Conservation (phyloP, 495 filamentous ascomycete genomes). For the Penicillium atrosanguineum region DNA sequence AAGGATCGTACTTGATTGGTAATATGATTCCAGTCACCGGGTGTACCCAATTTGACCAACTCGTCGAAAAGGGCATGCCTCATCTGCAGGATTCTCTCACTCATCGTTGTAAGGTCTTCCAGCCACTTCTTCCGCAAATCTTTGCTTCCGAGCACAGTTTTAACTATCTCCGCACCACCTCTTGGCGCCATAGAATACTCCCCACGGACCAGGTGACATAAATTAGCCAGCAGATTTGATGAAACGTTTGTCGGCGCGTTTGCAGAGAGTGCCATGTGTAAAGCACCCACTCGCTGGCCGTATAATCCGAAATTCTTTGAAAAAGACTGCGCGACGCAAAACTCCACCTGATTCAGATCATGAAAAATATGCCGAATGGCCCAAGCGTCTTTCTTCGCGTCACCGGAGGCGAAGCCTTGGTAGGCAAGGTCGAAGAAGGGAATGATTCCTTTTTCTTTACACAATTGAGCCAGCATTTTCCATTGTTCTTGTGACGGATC, state of each 20-base stretch:
- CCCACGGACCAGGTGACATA: conserved; percentile 28
- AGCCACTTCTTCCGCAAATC: conserved; percentile 26
- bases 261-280: conserved; percentile 20
- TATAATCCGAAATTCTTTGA: conserved; percentile 47
- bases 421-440: background rate
- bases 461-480: background rate
- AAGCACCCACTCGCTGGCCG: conserved; percentile 32
- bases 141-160: conserved; percentile 13
- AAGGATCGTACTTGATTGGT: conserved; percentile 1
- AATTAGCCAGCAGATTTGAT: conserved; percentile 6
- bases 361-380: background rate
- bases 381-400: background rate
- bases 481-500: background rate
- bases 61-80: conserved; percentile 24
- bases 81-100: conserved; percentile 25
- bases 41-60: conserved; percentile 19
- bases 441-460: background rate
- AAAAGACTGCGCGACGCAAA: conserved; percentile 37
- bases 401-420: background rate
- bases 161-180: conserved; percentile 34
- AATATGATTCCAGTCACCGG: conserved; percentile 18
- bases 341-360: background rate
- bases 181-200: conserved; percentile 34
- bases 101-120: conserved; percentile 33
- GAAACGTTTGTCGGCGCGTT: background rate